phyloP scores from a whole-genome alignment of 805 yeast species.

The Yarrowia phangngaensis region DNA sequence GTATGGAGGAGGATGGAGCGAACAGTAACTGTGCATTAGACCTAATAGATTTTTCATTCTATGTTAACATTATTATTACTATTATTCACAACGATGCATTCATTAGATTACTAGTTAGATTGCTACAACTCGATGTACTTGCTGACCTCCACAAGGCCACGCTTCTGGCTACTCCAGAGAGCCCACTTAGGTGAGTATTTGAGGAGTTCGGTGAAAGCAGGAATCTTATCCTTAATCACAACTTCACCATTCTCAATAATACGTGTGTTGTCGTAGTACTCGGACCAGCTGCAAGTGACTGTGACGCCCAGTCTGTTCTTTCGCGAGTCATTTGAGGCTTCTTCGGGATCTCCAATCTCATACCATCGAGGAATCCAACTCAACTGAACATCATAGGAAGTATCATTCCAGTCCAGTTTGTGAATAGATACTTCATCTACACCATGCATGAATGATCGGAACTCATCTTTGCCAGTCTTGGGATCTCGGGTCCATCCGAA shows the following conservation, averaged over 20 bases:
- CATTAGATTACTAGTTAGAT: constrained; percentile 18
- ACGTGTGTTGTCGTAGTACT: constrained; percentile 47
- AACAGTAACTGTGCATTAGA: neutral
- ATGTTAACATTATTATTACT: neutral
- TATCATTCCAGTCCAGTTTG: constrained; percentile 57
- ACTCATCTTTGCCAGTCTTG: constrained; percentile 41
- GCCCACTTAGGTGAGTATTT: constrained; percentile 63
- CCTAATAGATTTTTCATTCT: neutral
- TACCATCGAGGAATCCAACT: constrained; percentile 72
- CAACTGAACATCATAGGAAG: constrained; percentile 55
- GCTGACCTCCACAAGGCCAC: constrained; percentile 64
- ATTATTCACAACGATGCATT: constrained; percentile 5
- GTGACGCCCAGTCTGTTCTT: constrained; percentile 40
- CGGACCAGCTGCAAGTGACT: constrained; percentile 76
- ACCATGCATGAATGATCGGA: constrained; percentile 53
- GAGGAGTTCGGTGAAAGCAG: constrained; percentile 68
- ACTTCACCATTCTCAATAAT: constrained; percentile 39
- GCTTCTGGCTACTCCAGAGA: constrained; percentile 56
- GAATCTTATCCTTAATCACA: constrained; percentile 44
- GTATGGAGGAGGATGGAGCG: constrained; percentile 28
- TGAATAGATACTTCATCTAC: constrained; percentile 62
- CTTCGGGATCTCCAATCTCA: constrained; percentile 43
- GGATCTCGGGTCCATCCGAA: constrained; percentile 22
- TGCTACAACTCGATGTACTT: constrained; percentile 46
- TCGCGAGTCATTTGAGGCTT: constrained; percentile 32